Conservation (phyloP, 352 stramenopile species). For the Phytopythium delawarense region DNA sequence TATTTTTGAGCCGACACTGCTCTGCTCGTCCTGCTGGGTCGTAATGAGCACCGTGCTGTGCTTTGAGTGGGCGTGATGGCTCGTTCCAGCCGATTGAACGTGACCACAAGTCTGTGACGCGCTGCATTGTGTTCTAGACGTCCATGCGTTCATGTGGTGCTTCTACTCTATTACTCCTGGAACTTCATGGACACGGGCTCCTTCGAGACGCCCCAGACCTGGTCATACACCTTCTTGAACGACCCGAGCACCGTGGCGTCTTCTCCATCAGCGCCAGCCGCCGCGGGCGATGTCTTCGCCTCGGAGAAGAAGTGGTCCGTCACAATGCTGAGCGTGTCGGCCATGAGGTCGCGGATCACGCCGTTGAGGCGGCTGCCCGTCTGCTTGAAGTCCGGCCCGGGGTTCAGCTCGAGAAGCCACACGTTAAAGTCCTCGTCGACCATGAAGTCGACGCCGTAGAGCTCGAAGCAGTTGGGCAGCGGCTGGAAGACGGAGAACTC, state of each 20-base stretch:
- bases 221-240: slow-evolving; percentile 52
- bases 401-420: slow-evolving; percentile 71
- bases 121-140: slow-evolving; percentile 5
- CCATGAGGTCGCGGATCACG: slow-evolving; percentile 60
- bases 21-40: background rate
- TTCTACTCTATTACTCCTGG: slow-evolving; percentile 22
- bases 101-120: background rate
- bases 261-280: background rate
- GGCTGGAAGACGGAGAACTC: slow-evolving; percentile 76
- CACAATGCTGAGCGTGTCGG: slow-evolving; percentile 50
- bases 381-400: slow-evolving; percentile 78
- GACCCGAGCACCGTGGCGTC: slow-evolving; percentile 19
- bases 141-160: background rate
- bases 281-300: background rate
- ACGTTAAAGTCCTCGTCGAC: slow-evolving; percentile 66
- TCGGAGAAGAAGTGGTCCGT: slow-evolving; percentile 46
- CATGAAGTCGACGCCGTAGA: slow-evolving; percentile 78
- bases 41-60: background rate
- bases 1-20: slow-evolving; percentile 49
- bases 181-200: slow-evolving; percentile 51
- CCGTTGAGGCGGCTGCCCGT: slow-evolving; percentile 52
- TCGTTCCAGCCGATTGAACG: background rate
- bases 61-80: background rate
- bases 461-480: slow-evolving; percentile 66
- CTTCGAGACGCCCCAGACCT: slow-evolving; percentile 51